These are phyloP conservation scores for Colletotrichum tropicale DNA, from an alignment of 2,329 filamentous ascomycete species.

Conservation along the genomic window DNA sequence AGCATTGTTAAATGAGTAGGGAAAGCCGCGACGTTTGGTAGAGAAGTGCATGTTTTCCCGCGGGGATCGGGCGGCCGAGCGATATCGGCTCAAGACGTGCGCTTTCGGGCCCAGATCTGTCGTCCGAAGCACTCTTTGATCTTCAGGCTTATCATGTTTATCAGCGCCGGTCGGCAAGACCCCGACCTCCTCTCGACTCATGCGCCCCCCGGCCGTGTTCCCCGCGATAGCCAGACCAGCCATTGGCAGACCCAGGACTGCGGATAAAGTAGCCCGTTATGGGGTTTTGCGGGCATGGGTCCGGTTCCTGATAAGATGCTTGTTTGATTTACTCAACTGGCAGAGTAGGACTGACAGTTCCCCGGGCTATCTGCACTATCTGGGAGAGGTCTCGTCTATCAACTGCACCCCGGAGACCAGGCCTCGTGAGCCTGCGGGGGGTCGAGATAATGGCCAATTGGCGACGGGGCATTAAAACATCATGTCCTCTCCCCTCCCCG, in stretches of 20 bases:
- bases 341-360: neutral
- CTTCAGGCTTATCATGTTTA: neutral
- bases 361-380: conserved; percentile 7
- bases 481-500: neutral
- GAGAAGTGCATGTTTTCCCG: neutral
- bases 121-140: neutral
- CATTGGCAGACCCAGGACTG: neutral
- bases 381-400: neutral
- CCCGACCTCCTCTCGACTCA: neutral
- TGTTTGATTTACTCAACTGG: neutral
- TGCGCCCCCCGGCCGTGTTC: neutral
- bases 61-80: conserved; percentile 4
- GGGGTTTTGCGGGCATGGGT: neutral
- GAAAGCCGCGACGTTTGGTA: neutral
- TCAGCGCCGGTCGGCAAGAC: neutral
- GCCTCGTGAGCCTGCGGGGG: neutral
- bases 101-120: neutral
- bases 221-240: conserved; percentile 1
- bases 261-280: neutral
- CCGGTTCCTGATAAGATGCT: neutral
- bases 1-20: conserved; percentile 2
- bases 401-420: conserved; percentile 2
- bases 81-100: conserved; percentile 1
- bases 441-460: conserved; percentile 10
- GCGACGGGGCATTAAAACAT: conserved; percentile 1